Conservation (phyloP, 495 filamentous ascomycete genomes). For the Podospora pseudopauciseta region DNA sequence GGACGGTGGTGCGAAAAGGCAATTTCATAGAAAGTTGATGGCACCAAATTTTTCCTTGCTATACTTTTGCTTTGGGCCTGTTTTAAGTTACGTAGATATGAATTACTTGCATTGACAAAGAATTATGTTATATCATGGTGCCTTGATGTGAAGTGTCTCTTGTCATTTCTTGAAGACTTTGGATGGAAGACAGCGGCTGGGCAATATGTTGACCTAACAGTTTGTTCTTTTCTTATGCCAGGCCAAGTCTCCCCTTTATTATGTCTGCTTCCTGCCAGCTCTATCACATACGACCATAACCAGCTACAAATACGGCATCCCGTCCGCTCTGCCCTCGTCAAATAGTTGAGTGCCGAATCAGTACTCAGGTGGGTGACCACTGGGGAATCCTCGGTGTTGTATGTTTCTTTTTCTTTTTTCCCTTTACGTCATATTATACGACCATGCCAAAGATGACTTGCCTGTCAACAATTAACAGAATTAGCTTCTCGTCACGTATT, state of each 20-base stretch:
- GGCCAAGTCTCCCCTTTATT: background rate
- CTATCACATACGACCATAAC: background rate
- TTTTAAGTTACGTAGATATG: constrained; percentile 33
- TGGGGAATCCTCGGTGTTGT: background rate
- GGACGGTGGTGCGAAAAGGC: constrained; percentile 23
- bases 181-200: background rate
- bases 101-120: constrained; percentile 17
- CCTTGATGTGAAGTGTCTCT: background rate
- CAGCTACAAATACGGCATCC: background rate
- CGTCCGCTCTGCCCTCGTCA: background rate
- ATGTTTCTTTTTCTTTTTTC: background rate
- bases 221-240: too few species aligned
- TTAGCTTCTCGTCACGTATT: too few species aligned
- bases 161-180: background rate
- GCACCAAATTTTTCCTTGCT: constrained; percentile 22
- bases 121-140: background rate
- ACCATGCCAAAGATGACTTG: too few species aligned
- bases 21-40: constrained; percentile 17
- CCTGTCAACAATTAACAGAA: too few species aligned
- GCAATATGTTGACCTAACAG: too few species aligned
- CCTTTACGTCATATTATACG: too few species aligned
- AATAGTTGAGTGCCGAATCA: background rate
- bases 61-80: constrained; percentile 22
- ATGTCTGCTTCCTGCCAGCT: background rate
- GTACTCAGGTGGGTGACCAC: background rate